phyloP scores from a whole-genome alignment of 1,139 yeast genomes.

The Geotrichum klebahnii region DNA sequence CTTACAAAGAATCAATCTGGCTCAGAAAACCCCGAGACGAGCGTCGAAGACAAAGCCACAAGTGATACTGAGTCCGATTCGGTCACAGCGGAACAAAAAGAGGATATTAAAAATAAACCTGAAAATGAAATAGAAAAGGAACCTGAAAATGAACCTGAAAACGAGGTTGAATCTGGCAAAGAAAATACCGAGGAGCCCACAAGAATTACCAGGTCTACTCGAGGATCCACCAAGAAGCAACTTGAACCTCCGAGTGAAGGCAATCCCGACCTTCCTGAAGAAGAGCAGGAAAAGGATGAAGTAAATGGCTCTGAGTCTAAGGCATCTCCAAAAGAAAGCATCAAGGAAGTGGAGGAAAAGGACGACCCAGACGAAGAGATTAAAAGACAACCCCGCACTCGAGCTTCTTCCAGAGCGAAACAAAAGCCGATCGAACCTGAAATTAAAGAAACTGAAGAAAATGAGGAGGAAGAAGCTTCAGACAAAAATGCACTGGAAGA shows the following conservation, averaged over 20 bases:
- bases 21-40: not conserved
- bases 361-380: slow-evolving; percentile 11
- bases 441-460: slow-evolving; percentile 1
- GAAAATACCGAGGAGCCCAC: not conserved
- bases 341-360: not conserved
- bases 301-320: no score
- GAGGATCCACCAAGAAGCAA: not conserved
- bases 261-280: not conserved
- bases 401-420: no score
- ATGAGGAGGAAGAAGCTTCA: slow-evolving; percentile 4
- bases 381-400: no score
- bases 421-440: no score
- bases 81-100: not conserved
- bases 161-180: not conserved
- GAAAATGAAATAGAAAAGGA: not conserved
- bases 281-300: not conserved
- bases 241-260: not conserved
- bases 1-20: not conserved
- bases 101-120: not conserved
- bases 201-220: not conserved
- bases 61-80: not conserved
- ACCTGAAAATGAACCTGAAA: not conserved
- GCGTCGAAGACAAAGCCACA: not conserved
- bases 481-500: not conserved
- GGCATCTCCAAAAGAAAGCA: slow-evolving; percentile 1